Conservation (phyloP, 225 moss, liverwort and hornwort genomes). For the Polytrichum formosum region DNA sequence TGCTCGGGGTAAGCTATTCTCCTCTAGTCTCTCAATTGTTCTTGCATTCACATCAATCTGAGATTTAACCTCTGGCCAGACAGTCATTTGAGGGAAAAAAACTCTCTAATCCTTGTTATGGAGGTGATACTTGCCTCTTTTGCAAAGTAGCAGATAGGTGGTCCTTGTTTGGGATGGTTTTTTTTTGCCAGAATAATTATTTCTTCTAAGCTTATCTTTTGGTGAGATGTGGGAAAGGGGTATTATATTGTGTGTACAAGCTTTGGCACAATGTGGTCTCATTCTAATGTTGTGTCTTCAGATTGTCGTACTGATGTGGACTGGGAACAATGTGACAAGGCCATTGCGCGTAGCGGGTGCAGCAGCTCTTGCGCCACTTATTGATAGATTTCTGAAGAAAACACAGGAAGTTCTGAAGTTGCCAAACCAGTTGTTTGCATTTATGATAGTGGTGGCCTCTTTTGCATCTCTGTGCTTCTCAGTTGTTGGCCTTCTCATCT, state of each 20-base stretch:
- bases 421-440: constrained; percentile 90
- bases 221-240: neutral
- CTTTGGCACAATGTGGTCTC: constrained; percentile 8
- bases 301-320: constrained; percentile 98
- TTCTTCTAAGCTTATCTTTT: neutral
- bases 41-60: neutral
- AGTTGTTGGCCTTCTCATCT: constrained; percentile 72
- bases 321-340: constrained; percentile 94
- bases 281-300: constrained; percentile 22
- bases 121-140: neutral
- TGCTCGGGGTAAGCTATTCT: constrained; percentile 67
- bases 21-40: constrained; percentile 6
- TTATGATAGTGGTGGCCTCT: constrained; percentile 92
- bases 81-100: neutral
- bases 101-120: neutral
- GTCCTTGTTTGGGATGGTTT: neutral
- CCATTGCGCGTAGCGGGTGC: constrained; percentile 95
- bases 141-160: neutral
- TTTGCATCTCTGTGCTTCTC: constrained; percentile 88
- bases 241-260: neutral
- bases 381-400: constrained; percentile 86
- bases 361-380: constrained; percentile 83
- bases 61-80: neutral
- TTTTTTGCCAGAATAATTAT: neutral
- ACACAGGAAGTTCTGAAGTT: constrained; percentile 78